Evolutionary conservation across 148 eudicot genomes (phyloP), one percentile per base, ranked within the genome.

Genomic region (Talinum fruticosum): DNA sequence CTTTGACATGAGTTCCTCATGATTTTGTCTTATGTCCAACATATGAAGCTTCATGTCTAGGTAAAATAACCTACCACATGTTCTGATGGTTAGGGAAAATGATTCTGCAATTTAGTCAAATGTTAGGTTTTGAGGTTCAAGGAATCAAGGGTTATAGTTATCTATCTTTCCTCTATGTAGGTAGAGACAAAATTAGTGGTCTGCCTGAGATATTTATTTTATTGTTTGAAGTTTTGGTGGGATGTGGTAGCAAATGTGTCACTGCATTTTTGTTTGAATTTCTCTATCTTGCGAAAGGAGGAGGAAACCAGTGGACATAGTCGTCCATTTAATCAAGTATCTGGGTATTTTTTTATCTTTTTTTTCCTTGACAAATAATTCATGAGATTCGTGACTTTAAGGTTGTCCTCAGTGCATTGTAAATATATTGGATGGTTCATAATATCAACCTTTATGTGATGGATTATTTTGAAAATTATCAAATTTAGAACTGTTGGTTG

Each of bases 131-230:
- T 62, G 10, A 29, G 8, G 66, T 8, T 28, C 32, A 26, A 1
- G 66, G n/a, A n/a, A n/a, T n/a, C n/a, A n/a, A n/a, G 26, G 51
- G 47, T 75, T 62, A 32, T 57, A 75, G 75, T 69, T 8, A 70
- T 47, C 28, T 5, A 29, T 78, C 61, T 37, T 74, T 64, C 41
- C 47, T n/a, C n/a, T 10, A 30, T 78, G 72, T 75, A 78, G 61
- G 75, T 64, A 35, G 69, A 75, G 79, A 79, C 85, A 79, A 82
- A 59, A 71, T 29, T 70, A 65, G 79, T 70, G 81, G 82, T 75
- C 66, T 75, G 37, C 69, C 64, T 79, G 62, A 68, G 76, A 75
- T 79, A 45, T 69, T 41, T 78, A 23, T 64, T 16, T 62, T 36
- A 28, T 65, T 71, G 28, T 71, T 74, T 26, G 26, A 62, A 62